Evolutionary conservation across 1,139 yeast species (phyloP), one percentile per base, ranked within the genome.

Genomic region (Lodderomyces parapsilosis): DNA sequence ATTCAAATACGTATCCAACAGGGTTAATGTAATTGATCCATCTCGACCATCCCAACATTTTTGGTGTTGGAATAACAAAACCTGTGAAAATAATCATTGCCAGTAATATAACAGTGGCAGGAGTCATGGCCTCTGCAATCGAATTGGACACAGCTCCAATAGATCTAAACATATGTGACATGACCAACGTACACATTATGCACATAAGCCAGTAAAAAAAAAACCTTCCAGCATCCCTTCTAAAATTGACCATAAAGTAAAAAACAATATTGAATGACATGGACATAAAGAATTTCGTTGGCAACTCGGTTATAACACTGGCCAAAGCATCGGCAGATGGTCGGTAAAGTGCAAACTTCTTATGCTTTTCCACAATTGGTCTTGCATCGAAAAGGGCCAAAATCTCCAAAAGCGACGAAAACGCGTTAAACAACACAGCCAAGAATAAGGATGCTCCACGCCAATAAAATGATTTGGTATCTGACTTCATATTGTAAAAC

Each of bases 301-400:
- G 87, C 41, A 81, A 58, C 54, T 80, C 84, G 24, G 84, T 74
- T 42, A 81, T 58, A 51, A 81, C 67, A 44, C 74, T 73, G 45
- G 81, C 83, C 39, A 81, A 56, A 4, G 86, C 81, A 58, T 82
- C 86, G 14, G 83, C 83, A 20, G 86, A 76, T 19, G 83, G 80
- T 48, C 80, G 81, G 53, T 82, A 83, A 60, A 82, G 71, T 3
- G 86, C 81, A 55, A 76, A 81, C 18, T 76, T 70, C 52, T 77
- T 78, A 53, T 82, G 87, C 57, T 81, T 82, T 49, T 78, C 78
- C 40, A 81, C 68, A 52, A 81, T 76, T 15, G 80, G 80, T 56
- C 87, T 74, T 41, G 78, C 74, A 41, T 77, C 79, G 53, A 75
- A 82, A 39, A 80, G 66, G 42, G 74, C 62, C 45, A 80, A 68